These are phyloP conservation scores for Raphanus hybrid DNA, from an alignment of 441 rosid genomes.

Conservation along the genomic window DNA sequence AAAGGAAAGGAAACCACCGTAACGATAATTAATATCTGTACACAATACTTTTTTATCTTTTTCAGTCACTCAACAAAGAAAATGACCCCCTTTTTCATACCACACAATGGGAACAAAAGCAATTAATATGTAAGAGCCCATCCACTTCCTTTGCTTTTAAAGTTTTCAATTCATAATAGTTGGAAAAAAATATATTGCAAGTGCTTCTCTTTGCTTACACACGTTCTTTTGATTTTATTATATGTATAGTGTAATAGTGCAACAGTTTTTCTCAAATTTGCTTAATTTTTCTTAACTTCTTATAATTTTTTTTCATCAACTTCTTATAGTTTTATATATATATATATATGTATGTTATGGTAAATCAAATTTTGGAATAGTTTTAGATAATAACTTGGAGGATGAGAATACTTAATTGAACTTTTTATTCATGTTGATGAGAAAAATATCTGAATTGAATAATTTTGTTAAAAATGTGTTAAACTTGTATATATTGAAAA, in stretches of 20 bases:
- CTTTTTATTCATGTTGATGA: neutral
- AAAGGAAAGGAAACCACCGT: constrained; percentile 19
- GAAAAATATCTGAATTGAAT: neutral
- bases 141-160: constrained; percentile 32
- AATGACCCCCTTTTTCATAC: constrained; percentile 23
- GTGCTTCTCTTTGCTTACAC: constrained; percentile 3
- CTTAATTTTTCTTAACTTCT: neutral
- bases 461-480: neutral
- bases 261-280: neutral
- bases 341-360: neutral
- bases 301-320: neutral
- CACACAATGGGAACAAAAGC: constrained; percentile 45
- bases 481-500: neutral
- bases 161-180: constrained; percentile 8
- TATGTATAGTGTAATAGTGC: constrained; percentile 45
- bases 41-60: constrained; percentile 17
- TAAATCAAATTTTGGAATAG: neutral
- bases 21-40: neutral
- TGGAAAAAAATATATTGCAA: neutral
- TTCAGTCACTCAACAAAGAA: constrained; percentile 14
- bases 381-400: neutral
- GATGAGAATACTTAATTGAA: neutral
- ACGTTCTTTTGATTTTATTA: neutral
- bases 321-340: neutral
- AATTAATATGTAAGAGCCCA: constrained; percentile 25